A percentile compares a stretch with the other conserved stretches of the same genome.
These are phyloP conservation scores for Tricholoma saponaceum DNA, from an alignment of 768 basidiomycete genomes.

Conservation along the genomic window DNA sequence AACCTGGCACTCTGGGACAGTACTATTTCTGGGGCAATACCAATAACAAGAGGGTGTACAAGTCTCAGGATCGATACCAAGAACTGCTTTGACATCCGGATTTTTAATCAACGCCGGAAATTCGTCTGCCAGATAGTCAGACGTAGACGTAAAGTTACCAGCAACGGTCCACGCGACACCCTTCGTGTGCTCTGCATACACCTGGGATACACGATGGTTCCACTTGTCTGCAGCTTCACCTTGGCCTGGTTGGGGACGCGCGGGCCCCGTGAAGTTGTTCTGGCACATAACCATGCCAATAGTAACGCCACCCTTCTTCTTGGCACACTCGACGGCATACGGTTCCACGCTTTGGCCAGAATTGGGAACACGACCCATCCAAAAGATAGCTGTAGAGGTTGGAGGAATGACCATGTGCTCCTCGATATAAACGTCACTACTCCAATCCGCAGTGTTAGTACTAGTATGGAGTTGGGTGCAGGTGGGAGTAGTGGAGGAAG, in stretches of 20 bases:
- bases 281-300: conserved; percentile 1
- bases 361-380: neutral
- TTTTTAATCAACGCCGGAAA: neutral
- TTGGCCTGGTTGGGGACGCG: neutral
- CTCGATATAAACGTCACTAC: neutral
- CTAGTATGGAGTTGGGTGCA: neutral
- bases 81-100: neutral
- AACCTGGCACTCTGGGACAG: neutral
- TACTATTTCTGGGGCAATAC: neutral
- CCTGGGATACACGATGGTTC: neutral
- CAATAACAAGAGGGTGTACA: neutral
- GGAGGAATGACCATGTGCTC: neutral
- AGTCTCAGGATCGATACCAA: neutral
- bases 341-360: neutral
- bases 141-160: neutral
- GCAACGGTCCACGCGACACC: neutral
- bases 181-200: neutral
- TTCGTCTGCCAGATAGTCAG: neutral
- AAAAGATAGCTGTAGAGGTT: neutral
- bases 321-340: neutral
- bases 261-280: neutral
- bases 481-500: neutral
- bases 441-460: neutral
- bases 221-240: neutral
- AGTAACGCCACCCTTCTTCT: neutral